phyloP scores from a whole-genome alignment of 225 moss, liverwort and hornwort species.

The Sphagnum contortum region DNA sequence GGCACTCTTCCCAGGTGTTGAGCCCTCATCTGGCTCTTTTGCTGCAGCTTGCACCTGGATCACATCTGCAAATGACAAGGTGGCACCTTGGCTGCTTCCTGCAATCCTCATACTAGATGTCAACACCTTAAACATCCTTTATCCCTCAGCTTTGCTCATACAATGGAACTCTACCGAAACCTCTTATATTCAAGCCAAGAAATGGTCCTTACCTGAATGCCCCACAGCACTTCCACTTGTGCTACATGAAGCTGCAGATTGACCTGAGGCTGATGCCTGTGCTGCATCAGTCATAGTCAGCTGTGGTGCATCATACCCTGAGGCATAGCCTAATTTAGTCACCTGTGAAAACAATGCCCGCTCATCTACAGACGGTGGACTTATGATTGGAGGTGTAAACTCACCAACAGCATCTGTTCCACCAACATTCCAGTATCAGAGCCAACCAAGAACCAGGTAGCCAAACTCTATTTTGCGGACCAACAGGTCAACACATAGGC shows the following conservation, averaged over 20 bases:
- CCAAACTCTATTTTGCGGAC: too few relatives aligned
- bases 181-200: too few relatives aligned
- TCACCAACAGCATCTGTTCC: conserved; percentile 26
- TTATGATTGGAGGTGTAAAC: conserved; percentile 23
- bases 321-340: conserved; percentile 90
- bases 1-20: conserved; percentile 26
- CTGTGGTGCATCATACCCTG: conserved; percentile 84
- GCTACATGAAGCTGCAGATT: conserved; percentile 27
- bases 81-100: conserved; percentile 36
- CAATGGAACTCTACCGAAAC: too few relatives aligned
- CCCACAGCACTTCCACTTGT: conserved; percentile 8
- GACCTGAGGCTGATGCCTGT: conserved; percentile 35
- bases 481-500: too few relatives aligned
- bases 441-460: too few relatives aligned
- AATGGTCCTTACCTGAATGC: conserved; percentile 10
- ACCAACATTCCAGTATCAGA: not conserved
- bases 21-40: conserved; percentile 44
- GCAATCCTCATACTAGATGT: conserved; percentile 9
- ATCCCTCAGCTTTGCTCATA: not conserved
- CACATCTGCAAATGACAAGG: conserved; percentile 79
- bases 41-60: conserved; percentile 61
- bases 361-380: conserved; percentile 59
- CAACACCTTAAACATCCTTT: not conserved
- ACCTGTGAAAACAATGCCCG: conserved; percentile 74
- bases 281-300: conserved; percentile 39